Conservation (phyloP, 179 eudicot genomes). For the Carnegiea gigantea region DNA sequence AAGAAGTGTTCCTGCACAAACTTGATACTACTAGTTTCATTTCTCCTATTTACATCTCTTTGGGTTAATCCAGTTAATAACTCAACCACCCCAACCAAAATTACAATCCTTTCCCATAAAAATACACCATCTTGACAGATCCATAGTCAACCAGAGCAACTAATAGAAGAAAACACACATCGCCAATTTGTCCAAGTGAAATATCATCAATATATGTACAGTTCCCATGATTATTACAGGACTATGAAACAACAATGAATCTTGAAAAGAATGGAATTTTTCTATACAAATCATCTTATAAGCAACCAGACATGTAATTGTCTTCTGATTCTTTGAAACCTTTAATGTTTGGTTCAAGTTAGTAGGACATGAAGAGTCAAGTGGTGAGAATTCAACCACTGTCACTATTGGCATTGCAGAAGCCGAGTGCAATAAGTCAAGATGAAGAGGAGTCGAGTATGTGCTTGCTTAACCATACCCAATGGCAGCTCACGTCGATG, state of each 20-base stretch:
- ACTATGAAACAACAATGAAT: not conserved
- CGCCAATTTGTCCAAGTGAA: not conserved
- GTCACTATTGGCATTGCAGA: slow-evolving; percentile 55
- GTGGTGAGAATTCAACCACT: not conserved
- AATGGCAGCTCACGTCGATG: slow-evolving; percentile 55
- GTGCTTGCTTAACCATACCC: slow-evolving; percentile 65
- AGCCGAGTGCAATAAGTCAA: slow-evolving; percentile 77
- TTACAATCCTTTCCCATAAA: too few species aligned
- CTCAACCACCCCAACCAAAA: too few species aligned
- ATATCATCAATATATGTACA: not conserved
- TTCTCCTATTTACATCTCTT: too few species aligned
- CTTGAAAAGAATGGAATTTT: not conserved
- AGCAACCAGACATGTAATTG: not conserved
- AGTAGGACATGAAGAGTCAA: not conserved
- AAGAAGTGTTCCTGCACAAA: too few species aligned
- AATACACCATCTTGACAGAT: not conserved
- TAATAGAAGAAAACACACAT: not conserved
- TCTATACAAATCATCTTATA: not conserved
- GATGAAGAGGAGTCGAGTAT: slow-evolving; percentile 71
- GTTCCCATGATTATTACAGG: not conserved
- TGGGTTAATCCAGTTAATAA: too few species aligned
- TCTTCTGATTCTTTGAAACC: not conserved
- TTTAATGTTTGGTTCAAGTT: not conserved
- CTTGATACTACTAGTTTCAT: too few species aligned
- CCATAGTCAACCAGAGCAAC: not conserved